Percentiles rank a stretch among this genome's conserved stretches.
Evolutionary conservation across 306 rosid species (phyloP).

Genomic region (Lagenaria siceraria): DNA sequence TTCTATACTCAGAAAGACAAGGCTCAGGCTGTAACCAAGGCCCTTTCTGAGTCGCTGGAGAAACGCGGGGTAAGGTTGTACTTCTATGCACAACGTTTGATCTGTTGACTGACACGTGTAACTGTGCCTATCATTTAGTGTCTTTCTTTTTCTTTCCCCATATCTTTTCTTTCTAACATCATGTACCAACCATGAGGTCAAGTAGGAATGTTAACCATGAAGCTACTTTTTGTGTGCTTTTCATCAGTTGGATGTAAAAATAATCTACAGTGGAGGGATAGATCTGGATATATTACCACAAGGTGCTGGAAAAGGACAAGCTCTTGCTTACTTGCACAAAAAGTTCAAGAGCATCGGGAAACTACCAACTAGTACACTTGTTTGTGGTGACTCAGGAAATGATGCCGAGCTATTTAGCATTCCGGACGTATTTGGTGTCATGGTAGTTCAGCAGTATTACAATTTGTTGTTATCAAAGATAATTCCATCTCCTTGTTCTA

Average conservation of each 20-base stretch:
- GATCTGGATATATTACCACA: conserved; percentile 85
- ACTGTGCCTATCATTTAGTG: background rate
- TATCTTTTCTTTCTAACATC: too few relatives aligned
- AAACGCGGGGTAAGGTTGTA: conserved; percentile 56
- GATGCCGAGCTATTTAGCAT: conserved; percentile 95
- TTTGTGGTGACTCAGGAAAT: conserved; percentile 95
- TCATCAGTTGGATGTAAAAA: conserved; percentile 86
- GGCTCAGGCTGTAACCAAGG: conserved; percentile 52
- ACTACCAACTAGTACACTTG: conserved; percentile 66
- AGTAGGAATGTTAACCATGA: background rate
- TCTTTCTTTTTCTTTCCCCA: too few relatives aligned
- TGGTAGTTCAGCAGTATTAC: conserved; percentile 36
- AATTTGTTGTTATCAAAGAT: background rate
- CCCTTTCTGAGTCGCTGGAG: conserved; percentile 51
- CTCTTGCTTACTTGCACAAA: conserved; percentile 84
- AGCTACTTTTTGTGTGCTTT: conserved; percentile 5
- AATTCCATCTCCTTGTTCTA: background rate
- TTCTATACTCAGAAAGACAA: conserved; percentile 68
- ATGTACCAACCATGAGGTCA: background rate
- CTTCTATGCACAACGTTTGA: background rate
- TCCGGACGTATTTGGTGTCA: conserved; percentile 83
- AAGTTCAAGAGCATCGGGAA: conserved; percentile 62
- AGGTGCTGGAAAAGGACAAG: conserved; percentile 99
- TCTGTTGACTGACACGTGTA: background rate
- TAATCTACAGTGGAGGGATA: conserved; percentile 92